Evolutionary conservation across 2,329 filamentous ascomycete genomes (phyloP), one percentile per base, ranked within the genome.

Genomic region (Botrytis porri): DNA sequence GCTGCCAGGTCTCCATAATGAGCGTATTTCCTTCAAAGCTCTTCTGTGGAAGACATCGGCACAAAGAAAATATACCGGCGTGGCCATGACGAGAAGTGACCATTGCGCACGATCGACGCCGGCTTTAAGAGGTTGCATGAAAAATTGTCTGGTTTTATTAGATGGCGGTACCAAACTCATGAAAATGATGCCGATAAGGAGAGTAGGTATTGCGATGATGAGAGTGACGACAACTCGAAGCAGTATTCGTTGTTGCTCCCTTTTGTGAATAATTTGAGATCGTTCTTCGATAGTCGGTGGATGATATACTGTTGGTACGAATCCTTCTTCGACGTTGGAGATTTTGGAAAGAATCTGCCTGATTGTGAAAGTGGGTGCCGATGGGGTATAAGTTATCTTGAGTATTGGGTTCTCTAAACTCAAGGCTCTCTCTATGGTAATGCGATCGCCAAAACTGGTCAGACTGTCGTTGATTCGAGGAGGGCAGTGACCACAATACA

Each of bases 181-280:
- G 83, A 93, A 97, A 1, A 97, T 90, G 70, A 98, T 93, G 4
- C 95, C 95, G 57, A 98, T 89, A 69, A 97, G 81, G 77, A 98
- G 95, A 0, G 93, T 93, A 2, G 95, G 95, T 62, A 98, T 90
- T 32, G 92, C 90, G 9, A 92, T 84, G 39, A 91, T 78, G 41
- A 92, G 81, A 1, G 93, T 91, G 72, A 97, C 85, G 1, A 92
- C 79, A 25, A 94, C 86, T n/a, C 95, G 90, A 74, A 88, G 84
- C 0, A 95, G 82, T 22, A 97, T 87, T 45, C 90, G 86, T 37
- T 84, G 86, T 78, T 91, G 89, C 78, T 97, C 93, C 73, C 87
- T 88, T 32, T 86, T 85, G 74, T 93, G 91, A 80, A 97, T 93
- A 57, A 86, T 84, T 75, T 88, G 89, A 4, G 94, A 93, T 16